Base-by-base conservation (phyloP, 805 yeast species). In the Zygotorulaspora sp. region DNA sequence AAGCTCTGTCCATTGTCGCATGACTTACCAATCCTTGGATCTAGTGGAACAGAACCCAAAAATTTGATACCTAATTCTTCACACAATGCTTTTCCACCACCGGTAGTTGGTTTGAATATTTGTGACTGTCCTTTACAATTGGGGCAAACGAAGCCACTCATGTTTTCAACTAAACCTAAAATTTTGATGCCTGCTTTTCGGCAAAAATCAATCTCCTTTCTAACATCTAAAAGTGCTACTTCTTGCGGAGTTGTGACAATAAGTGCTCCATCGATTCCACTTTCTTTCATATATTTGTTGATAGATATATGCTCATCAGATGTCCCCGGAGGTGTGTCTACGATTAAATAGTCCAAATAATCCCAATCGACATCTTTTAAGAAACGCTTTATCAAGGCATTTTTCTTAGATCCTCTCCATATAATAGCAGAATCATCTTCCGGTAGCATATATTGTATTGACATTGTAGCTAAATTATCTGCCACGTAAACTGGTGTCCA, bases 141-240 rank as follows among this genome's bases (percentile, higher is more conserved):
- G 3, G 98, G 98, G 60, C 99, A 92, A 11, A 92, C 97, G 65
- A 92, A 92, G 2, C 98, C 99, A 6, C 96, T 78, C 99, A 92
- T 92, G 61, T 92, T 92, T 59, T 92, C 99, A 13, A 92, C 97
- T 10, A 92, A 63, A 0, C 99, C 99, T 30, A 92, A 61, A 3
- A 92, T 74, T 43, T 74, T 80, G 44, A 92, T 88, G 2, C 79
- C 80, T 2, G 97, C 97, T 61, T 92, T 92, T 29, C 78, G 71
- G 62, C 98, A 92, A 53, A 92, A 92, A 57, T 90, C 95, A 14
- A 92, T 85, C 57, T 92, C 98, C 62, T 92, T 92, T 40, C 99
- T 70, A 4, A 92, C 99, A 57, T 92, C 99, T 31, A 92, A 65
- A 27, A 92, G 66, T 0, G 98, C 95, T 14, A 90, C 97, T 60